Conservation (phyloP, 495 filamentous ascomycete species). For the Staphylotrichum longicolle region DNA sequence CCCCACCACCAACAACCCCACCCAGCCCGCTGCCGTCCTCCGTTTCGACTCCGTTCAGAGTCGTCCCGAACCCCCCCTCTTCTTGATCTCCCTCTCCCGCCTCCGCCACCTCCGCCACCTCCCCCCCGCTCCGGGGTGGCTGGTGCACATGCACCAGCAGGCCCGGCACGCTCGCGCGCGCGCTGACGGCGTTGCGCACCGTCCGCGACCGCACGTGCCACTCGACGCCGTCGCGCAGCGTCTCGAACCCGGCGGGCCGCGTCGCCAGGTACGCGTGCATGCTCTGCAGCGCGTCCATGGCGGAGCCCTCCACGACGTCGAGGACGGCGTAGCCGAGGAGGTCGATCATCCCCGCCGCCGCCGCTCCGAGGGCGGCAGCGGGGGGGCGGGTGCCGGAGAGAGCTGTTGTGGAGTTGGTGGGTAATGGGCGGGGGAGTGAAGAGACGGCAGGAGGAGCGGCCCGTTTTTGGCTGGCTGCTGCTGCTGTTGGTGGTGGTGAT, state of each 20-base stretch:
- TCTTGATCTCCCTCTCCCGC: background rate
- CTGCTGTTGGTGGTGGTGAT: too few relatives aligned
- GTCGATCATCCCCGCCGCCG: background rate
- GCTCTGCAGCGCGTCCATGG: slow-evolving; percentile 87
- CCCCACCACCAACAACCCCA: background rate
- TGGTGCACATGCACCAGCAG: slow-evolving; percentile 55
- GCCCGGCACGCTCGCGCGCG: slow-evolving; percentile 82
- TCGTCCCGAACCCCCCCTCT: background rate
- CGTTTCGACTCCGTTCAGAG: background rate
- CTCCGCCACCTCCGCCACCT: background rate
- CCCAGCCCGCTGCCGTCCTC: too few relatives aligned
- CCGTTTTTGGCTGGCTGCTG: too few relatives aligned
- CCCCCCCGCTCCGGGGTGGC: slow-evolving; percentile 28
- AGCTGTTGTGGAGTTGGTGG: too few relatives aligned
- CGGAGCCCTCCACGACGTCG: slow-evolving; percentile 87
- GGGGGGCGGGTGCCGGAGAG: too few relatives aligned
- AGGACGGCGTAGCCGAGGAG: slow-evolving; percentile 86
- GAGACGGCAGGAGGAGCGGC: too few relatives aligned
- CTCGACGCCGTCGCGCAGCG: slow-evolving; percentile 74
- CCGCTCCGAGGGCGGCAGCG: background rate
- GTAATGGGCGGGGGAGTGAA: too few relatives aligned
- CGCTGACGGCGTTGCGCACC: slow-evolving; percentile 76
- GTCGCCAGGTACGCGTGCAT: slow-evolving; percentile 91
- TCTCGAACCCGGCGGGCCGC: slow-evolving; percentile 74
- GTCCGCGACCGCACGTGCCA: slow-evolving; percentile 94